Base-by-base conservation (phyloP, 1,284 basidiomycete species). In the Pterula multifida region DNA sequence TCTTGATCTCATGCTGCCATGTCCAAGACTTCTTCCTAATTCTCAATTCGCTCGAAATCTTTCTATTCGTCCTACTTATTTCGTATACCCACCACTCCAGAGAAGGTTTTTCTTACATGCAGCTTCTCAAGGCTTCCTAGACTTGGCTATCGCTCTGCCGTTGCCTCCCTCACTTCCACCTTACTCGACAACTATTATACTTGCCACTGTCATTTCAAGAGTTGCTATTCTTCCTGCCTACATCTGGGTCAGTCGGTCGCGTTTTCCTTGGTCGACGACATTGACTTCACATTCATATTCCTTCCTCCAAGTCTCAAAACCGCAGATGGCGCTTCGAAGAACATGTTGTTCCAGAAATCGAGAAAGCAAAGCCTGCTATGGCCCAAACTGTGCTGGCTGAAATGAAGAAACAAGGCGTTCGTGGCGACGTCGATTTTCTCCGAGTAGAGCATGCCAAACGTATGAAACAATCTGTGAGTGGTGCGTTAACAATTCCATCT, bases 101-200 rank as follows among this genome's bases (percentile, higher is more conserved):
- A 56, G 67, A 50, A 66, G 65, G 3, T 61, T 71, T 48, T 60
- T 65, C 36, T 66, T 65, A 19, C 58, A 63, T n/a, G 58, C 62
- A 1, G 55, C 71, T 15, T 66, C 76, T 42, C 39, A 42, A 42
- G 72, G 69, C 3, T 79, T 81, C 55, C 65, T 81, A 36, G 78
- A 81, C 63, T 64, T 88, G 45, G 80, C 85, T 21, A 62, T 78
- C 46, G 83, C 83, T 3, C 65, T 89, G 21, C 86, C 85, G 2
- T 68, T 78, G 55, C 83, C 86, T 25, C 67, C 76, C 1, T 72
- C 72, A 12, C 69, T 79, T 56, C 85, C 86, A 0, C 66, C 77
- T 0, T 90, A 90, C 64, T 78, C 89, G 0, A 73, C 79, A 1
- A 83, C 86, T 2, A 89, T 94, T 54, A 81, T 93, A 42, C 61